Evolutionary conservation across 139 green algal species (phyloP).

Genomic region (Eudorina sp.): DNA sequence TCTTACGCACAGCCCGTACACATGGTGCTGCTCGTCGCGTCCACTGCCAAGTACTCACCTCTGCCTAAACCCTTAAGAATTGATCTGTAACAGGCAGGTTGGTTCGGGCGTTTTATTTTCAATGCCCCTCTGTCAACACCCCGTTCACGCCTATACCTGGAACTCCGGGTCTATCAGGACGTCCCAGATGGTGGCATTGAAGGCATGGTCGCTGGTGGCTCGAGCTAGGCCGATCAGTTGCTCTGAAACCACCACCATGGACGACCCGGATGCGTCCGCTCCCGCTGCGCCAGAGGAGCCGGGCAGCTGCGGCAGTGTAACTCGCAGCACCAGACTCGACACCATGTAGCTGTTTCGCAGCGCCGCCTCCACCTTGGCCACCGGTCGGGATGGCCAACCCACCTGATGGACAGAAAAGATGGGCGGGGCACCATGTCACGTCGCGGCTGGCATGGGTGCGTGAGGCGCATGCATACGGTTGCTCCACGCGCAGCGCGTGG

Average conservation of each 20-base stretch:
- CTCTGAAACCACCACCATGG: conserved; percentile 48
- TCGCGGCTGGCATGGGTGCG: too few species aligned
- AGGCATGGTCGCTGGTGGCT: conserved; percentile 93
- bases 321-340: conserved; percentile 70
- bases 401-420: conserved; percentile 76
- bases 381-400: conserved; percentile 88
- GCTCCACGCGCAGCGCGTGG: too few species aligned
- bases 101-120: too few species aligned
- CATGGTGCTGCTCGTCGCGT: too few species aligned
- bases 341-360: conserved; percentile 95
- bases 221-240: conserved; percentile 88
- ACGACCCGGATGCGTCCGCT: neutral
- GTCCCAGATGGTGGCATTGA: conserved; percentile 99
- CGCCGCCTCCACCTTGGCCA: conserved; percentile 88
- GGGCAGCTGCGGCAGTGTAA: conserved; percentile 16
- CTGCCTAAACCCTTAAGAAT: too few species aligned
- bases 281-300: neutral
- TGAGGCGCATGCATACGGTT: too few species aligned
- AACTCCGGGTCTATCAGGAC: conserved; percentile 95
- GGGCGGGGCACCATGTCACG: too few species aligned
- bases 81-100: too few species aligned
- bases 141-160: conserved; percentile 68
- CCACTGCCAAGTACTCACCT: too few species aligned
- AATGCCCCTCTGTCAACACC: too few species aligned
- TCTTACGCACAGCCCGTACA: too few species aligned